Conservation (phyloP, 306 rosid genomes). For the Casuarina cunninghamiana region DNA sequence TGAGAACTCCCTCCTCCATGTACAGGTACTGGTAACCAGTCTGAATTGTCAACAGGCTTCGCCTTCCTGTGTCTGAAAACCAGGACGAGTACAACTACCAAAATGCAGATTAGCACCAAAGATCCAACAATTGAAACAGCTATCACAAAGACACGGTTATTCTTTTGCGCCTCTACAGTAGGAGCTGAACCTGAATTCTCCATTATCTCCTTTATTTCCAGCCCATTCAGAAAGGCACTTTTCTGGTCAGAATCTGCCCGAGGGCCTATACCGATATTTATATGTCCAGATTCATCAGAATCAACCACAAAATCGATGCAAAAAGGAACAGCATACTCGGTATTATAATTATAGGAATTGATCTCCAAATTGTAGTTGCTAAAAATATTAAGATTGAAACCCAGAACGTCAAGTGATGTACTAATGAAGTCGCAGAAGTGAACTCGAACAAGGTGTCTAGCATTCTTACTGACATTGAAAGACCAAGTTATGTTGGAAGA, state of each 20-base stretch:
- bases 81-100: constrained; percentile 16
- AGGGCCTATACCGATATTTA: constrained; percentile 33
- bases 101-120: constrained; percentile 23
- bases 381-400: constrained; percentile 27
- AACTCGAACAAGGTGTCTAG: constrained; percentile 31
- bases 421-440: constrained; percentile 41
- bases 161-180: background rate
- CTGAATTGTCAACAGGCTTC: constrained; percentile 18
- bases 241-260: fast-evolving
- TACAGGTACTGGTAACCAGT: constrained; percentile 38
- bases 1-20: constrained; percentile 47
- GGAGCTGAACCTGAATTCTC: constrained; percentile 4
- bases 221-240: constrained; percentile 45
- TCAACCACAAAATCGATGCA: constrained; percentile 24
- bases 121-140: constrained; percentile 40
- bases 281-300: constrained; percentile 17
- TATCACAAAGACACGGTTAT: background rate
- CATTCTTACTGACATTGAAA: constrained; percentile 14
- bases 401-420: fast-evolving
- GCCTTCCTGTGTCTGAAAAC: constrained; percentile 27
- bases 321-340: background rate
- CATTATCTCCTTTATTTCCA: constrained; percentile 40
- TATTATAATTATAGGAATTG: fast-evolving
- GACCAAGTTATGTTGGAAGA: constrained; percentile 28
- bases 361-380: background rate